phyloP scores from a whole-genome alignment of 1,284 basidiomycete species.

The Ceratobasidium theobromae region DNA sequence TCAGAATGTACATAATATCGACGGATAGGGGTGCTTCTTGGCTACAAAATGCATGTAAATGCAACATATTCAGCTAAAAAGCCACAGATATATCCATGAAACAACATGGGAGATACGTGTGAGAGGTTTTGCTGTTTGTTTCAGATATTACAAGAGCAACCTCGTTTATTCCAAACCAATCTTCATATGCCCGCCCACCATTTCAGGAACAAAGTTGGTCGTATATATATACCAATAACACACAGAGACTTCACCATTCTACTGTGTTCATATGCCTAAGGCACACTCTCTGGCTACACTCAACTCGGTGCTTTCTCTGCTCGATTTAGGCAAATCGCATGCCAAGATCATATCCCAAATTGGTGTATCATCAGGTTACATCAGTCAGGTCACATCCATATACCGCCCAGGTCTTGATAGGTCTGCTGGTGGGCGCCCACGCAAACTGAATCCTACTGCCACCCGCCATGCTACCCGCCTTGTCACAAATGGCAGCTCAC shows the following conservation, averaged over 20 bases:
- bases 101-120: not conserved
- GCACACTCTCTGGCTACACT: not conserved
- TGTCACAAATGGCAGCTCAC: not conserved
- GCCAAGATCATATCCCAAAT: not conserved
- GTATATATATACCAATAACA: not conserved
- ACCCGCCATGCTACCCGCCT: not conserved
- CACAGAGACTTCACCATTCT: not conserved
- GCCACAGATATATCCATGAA: not conserved
- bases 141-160: not conserved
- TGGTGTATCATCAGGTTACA: not conserved
- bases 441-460: not conserved
- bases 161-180: not conserved
- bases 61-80: not conserved
- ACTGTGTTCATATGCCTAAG: not conserved
- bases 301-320: not conserved
- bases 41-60: not conserved
- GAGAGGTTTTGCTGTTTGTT: conserved; percentile 11
- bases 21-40: not conserved
- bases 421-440: not conserved
- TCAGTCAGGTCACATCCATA: not conserved
- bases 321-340: not conserved
- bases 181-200: too few species aligned
- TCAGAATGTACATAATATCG: not conserved
- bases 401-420: not conserved
- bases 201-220: too few species aligned